These are phyloP conservation scores for Schizochytrium sp. DNA, from an alignment of 108 stramenopile species.

Conservation along the genomic window DNA sequence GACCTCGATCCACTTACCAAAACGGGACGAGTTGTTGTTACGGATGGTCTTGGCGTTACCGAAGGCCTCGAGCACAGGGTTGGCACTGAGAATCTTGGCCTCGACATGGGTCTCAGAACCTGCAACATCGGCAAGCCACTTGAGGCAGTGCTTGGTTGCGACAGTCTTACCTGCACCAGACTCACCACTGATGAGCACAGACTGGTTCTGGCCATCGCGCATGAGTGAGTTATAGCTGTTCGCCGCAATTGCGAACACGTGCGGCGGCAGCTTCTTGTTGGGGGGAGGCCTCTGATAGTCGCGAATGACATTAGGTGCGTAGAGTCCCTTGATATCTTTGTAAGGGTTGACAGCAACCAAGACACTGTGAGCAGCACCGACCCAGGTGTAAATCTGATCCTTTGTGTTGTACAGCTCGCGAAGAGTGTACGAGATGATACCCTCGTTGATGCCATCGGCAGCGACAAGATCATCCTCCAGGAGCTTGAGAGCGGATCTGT, in stretches of 20 bases:
- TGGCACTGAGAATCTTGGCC: conserved; percentile 61
- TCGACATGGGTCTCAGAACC: conserved; percentile 60
- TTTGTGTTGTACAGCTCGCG: conserved; percentile 48
- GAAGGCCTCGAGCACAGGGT: conserved; percentile 67
- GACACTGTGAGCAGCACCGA: conserved; percentile 74
- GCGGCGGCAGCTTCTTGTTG: conserved; percentile 74
- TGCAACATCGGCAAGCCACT: conserved; percentile 81
- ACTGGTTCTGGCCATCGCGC: conserved; percentile 81
- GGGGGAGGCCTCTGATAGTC: conserved; percentile 7
- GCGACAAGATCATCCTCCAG: conserved; percentile 61
- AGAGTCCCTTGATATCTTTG: conserved; percentile 48
- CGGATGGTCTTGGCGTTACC: conserved; percentile 73
- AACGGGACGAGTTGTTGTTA: conserved; percentile 98
- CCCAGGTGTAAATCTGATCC: conserved; percentile 61
- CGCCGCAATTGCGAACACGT: conserved; percentile 90
- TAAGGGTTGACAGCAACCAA: conserved; percentile 63
- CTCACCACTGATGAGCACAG: conserved; percentile 92
- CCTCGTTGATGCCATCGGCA: conserved; percentile 61
- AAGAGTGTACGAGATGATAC: conserved; percentile 62
- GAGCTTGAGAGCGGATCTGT: conserved; percentile 18
- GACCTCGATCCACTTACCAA: conserved; percentile 94
- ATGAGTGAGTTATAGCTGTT: conserved; percentile 91
- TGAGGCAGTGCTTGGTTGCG: conserved; percentile 93
- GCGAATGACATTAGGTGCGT: not conserved
- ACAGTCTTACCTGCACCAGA: conserved; percentile 95